Conservation (phyloP, 805 yeast genomes). For the Yarrowia sp. region DNA sequence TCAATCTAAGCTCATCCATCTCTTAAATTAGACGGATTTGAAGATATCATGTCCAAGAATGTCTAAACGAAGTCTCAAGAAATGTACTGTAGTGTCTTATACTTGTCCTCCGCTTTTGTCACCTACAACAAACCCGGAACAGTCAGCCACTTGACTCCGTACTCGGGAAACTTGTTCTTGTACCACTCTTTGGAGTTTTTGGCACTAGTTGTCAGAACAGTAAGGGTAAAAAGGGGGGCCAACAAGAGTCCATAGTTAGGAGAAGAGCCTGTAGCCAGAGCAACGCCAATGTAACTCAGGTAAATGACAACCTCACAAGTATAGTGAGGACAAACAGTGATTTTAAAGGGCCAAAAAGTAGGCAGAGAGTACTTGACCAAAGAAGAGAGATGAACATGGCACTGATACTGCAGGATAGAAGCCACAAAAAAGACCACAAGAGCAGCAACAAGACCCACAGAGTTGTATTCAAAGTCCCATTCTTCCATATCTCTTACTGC, state of each 20-base stretch:
- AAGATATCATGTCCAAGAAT: no score
- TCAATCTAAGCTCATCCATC: no score
- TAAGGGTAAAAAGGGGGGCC: not conserved
- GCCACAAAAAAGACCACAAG: not conserved
- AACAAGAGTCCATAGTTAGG: not conserved
- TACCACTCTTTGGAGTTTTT: conserved; percentile 6
- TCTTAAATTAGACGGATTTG: no score
- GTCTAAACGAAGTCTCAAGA: no score
- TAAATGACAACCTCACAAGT: not conserved
- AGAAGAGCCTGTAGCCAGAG: not conserved
- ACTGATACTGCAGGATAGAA: not conserved
- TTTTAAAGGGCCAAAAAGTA: not conserved
- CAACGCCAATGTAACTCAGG: not conserved
- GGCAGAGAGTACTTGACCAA: conserved; percentile 7
- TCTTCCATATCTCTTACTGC: not conserved
- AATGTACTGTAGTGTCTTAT: no score
- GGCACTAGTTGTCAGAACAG: not conserved
- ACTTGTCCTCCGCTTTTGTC: no score
- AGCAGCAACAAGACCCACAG: not conserved
- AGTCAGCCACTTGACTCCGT: not conserved
- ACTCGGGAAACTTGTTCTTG: conserved; percentile 1
- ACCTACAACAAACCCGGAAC: not conserved
- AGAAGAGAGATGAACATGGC: conserved; percentile 3
- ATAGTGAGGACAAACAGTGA: conserved; percentile 21
- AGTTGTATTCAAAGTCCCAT: not conserved